phyloP scores from a whole-genome alignment of 257 asterid species.

The Coffea eugenioides region DNA sequence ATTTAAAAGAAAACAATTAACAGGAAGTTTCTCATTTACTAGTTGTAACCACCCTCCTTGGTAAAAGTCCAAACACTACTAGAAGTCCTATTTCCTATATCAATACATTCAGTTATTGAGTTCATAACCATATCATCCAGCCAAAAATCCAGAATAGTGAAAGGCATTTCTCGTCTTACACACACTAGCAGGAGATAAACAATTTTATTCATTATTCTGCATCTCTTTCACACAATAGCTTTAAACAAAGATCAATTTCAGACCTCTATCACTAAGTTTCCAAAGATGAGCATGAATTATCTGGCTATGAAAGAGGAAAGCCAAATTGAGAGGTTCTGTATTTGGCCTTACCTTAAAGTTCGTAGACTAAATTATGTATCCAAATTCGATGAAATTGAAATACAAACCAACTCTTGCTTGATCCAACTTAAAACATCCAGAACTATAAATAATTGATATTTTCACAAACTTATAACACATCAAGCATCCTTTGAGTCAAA shows the following conservation, averaged over 20 bases:
- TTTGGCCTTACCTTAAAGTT: not conserved
- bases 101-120: not conserved
- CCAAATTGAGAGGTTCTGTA: not conserved
- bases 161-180: not conserved
- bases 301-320: not conserved
- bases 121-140: not conserved
- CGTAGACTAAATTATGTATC: not conserved
- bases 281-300: not conserved
- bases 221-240: not conserved
- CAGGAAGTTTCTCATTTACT: not conserved
- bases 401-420: not conserved
- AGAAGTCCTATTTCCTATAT: not conserved
- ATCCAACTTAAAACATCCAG: not conserved
- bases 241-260: not conserved
- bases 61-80: too few species aligned
- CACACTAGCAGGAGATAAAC: too few species aligned
- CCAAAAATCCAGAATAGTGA: not conserved
- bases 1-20: too few species aligned
- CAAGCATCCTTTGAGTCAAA: not conserved
- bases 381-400: not conserved
- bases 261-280: not conserved
- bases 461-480: not conserved
- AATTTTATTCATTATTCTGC: not conserved
- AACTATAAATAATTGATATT: not conserved
- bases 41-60: not conserved